Percentiles rank a stretch among this genome's conserved stretches.
These are phyloP conservation scores for Oryza rufipogon DNA, from an alignment of 176 grass and related monocot species.

Conservation along the genomic window DNA sequence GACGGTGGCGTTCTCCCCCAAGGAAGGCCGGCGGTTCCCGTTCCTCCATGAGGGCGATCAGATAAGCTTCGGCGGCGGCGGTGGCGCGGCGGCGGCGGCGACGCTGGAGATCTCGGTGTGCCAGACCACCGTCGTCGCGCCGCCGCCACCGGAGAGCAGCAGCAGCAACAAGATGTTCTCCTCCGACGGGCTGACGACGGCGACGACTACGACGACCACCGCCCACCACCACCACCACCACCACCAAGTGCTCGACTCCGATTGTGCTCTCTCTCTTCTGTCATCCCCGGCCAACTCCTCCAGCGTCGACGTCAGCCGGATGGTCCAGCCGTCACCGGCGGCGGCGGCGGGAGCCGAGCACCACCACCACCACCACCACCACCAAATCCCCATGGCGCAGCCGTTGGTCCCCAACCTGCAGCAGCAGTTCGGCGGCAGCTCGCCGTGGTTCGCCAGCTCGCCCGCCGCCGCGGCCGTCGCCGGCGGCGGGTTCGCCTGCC, in stretches of 20 bases:
- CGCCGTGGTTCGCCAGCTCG: slow-evolving; percentile 39
- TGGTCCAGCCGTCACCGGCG: slow-evolving; percentile 27
- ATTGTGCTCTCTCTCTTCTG: slow-evolving; percentile 96
- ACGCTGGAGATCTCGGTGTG: slow-evolving; percentile 34
- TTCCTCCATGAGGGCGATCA: slow-evolving; percentile 62
- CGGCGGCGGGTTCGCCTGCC: slow-evolving; percentile 46
- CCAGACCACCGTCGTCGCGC: slow-evolving; percentile 23
- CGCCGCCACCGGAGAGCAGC: slow-evolving; percentile 49
- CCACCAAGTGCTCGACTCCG: slow-evolving; percentile 52
- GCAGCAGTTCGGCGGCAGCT: slow-evolving; percentile 43
- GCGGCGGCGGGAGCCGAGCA: slow-evolving; percentile 18
- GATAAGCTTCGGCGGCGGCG: slow-evolving; percentile 32
- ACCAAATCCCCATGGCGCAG: slow-evolving; percentile 44
- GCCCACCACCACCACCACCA: neutral
- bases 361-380: neutral
- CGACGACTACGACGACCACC: neutral
- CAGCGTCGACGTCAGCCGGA: slow-evolving; percentile 52
- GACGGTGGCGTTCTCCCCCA: neutral
- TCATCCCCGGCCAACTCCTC: slow-evolving; percentile 69
- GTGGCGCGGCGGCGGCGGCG: neutral
- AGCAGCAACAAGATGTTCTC: slow-evolving; percentile 64
- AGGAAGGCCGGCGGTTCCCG: slow-evolving; percentile 65
- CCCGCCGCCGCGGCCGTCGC: neutral
- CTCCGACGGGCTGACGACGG: slow-evolving; percentile 35
- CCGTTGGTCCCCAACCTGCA: slow-evolving; percentile 43